Conservation (phyloP, 2,329 filamentous ascomycete species). For the Arthrobotrys conoides region DNA sequence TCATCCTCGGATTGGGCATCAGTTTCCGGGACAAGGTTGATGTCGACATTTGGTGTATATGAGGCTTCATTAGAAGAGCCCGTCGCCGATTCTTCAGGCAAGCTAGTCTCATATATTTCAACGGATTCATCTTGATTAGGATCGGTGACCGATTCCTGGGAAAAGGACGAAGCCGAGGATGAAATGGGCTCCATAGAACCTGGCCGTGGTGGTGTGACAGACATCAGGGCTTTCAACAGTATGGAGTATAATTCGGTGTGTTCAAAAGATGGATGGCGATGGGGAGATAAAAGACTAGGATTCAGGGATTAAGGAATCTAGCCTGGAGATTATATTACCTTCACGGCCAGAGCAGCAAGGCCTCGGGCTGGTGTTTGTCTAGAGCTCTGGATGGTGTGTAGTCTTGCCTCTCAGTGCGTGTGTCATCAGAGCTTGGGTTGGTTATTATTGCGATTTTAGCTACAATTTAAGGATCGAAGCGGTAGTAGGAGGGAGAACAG, state of each 20-base stretch:
- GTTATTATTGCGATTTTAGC: conserved; percentile 50
- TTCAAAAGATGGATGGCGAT: conserved; percentile 25
- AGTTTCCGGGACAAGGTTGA: conserved; percentile 41
- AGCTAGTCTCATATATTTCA: conserved; percentile 28
- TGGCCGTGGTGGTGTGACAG: conserved; percentile 53
- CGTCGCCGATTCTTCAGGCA: conserved; percentile 2
- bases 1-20: conserved; percentile 45
- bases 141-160: conserved; percentile 27
- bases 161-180: conserved; percentile 50
- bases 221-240: conserved; percentile 53
- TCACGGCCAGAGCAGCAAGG: conserved; percentile 40
- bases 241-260: conserved; percentile 15
- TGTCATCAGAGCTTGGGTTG: conserved; percentile 52
- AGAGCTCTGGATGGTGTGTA: conserved; percentile 37
- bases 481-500: conserved; percentile 12
- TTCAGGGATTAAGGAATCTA: conserved; percentile 26
- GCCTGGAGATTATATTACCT: conserved; percentile 40
- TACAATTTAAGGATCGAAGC: conserved; percentile 47
- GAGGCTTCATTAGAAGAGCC: conserved; percentile 30
- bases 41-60: conserved; percentile 44
- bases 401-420: conserved; percentile 3
- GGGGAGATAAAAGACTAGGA: neutral
- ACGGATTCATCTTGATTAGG: conserved; percentile 35
- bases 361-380: conserved; percentile 18
- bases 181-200: conserved; percentile 56